These are phyloP conservation scores for Sergeia podlipaevii DNA, from an alignment of 208 protist species.

Conservation along the genomic window DNA sequence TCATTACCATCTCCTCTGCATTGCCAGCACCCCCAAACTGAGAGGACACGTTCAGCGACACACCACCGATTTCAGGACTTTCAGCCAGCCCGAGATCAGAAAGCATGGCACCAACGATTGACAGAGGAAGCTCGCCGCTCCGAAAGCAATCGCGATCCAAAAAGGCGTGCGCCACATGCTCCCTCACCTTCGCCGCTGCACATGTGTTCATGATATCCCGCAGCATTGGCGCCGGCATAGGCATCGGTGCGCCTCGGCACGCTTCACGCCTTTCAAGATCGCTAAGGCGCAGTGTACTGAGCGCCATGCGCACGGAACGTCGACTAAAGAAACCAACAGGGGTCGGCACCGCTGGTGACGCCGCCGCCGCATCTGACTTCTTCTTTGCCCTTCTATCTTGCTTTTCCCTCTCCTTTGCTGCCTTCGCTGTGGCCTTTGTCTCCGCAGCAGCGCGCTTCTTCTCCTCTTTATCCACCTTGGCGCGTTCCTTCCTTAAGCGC, in stretches of 20 bases:
- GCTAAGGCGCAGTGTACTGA: slow-evolving; percentile 27
- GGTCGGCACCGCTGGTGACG: slow-evolving; percentile 12
- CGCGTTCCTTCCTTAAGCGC: slow-evolving; percentile 1
- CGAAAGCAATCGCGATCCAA: slow-evolving; percentile 49
- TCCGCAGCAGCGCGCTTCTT: neutral
- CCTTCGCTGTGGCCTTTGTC: neutral
- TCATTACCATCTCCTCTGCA: slow-evolving; percentile 14
- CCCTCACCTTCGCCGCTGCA: slow-evolving; percentile 29
- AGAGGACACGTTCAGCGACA: slow-evolving; percentile 26
- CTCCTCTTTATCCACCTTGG: neutral
- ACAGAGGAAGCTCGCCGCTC: slow-evolving; percentile 56
- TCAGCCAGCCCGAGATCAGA: slow-evolving; percentile 40
- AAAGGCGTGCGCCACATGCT: slow-evolving; percentile 41
- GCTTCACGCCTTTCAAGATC: slow-evolving; percentile 30
- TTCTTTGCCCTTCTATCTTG: slow-evolving; percentile 3
- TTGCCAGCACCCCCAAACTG: neutral
- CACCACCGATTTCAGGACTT: slow-evolving; percentile 31
- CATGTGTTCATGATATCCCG: slow-evolving; percentile 31
- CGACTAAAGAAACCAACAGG: slow-evolving; percentile 33
- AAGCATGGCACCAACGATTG: slow-evolving; percentile 35
- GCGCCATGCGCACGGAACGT: slow-evolving; percentile 37
- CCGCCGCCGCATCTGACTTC: neutral
- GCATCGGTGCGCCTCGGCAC: slow-evolving; percentile 21
- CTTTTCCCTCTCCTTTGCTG: slow-evolving; percentile 7
- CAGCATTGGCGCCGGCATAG: slow-evolving; percentile 22